phyloP scores from a whole-genome alignment of 1,139 yeast species.

The Lodderomyces theae region DNA sequence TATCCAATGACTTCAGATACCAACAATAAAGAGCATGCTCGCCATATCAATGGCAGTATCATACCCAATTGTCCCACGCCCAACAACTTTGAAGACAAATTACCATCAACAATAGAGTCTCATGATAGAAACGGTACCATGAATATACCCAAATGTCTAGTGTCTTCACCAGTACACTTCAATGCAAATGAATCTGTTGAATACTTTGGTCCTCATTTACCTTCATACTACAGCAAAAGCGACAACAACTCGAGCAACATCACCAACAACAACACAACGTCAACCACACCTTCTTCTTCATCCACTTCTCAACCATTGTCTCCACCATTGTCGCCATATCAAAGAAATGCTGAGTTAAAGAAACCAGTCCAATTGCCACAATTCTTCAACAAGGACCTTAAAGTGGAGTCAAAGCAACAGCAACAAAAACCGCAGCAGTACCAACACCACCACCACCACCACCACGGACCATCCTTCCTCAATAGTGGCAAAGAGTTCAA shows the following conservation, averaged over 20 bases:
- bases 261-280: background rate
- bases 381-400: background rate
- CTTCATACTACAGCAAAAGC: background rate
- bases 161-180: background rate
- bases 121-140: background rate
- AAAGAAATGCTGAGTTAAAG: slow-evolving; percentile 20
- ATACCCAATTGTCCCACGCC: slow-evolving; percentile 42
- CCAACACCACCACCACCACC: slow-evolving; percentile 25
- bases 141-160: background rate
- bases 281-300: slow-evolving; percentile 3
- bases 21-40: no score
- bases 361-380: slow-evolving; percentile 4
- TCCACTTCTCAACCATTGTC: slow-evolving; percentile 36
- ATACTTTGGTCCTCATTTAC: slow-evolving; percentile 2
- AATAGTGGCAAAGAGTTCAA: slow-evolving; percentile 37
- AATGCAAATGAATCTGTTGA: background rate
- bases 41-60: slow-evolving; percentile 13
- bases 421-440: slow-evolving; percentile 2
- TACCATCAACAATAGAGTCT: background rate
- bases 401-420: background rate
- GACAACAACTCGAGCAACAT: background rate
- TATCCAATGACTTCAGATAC: slow-evolving; percentile 26
- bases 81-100: slow-evolving; percentile 9
- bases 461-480: slow-evolving; percentile 3
- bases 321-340: slow-evolving; percentile 67